A percentile compares a stretch with the other conserved stretches of the same genome.
Evolutionary conservation across 78 protist genomes (phyloP).

Genomic region (Dictyostelium discoideum): DNA sequence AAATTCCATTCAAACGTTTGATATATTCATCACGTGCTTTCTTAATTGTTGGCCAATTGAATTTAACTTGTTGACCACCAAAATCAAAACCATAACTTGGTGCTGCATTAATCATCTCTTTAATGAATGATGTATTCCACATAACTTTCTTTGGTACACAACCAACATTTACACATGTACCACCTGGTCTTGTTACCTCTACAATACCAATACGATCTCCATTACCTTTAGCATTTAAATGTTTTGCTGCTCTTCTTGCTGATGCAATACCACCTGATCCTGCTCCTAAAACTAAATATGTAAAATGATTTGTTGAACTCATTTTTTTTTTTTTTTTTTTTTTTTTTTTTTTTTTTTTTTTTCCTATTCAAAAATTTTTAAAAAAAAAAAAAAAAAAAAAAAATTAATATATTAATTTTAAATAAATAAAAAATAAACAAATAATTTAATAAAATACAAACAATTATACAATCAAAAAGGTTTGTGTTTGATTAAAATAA

Average conservation of each 20-base stretch:
- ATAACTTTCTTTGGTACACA: conserved; percentile 97
- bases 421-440: neutral
- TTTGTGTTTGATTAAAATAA: neutral
- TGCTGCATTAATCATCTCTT: conserved; percentile 72
- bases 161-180: conserved; percentile 97
- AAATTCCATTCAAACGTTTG: conserved; percentile 89
- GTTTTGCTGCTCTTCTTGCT: conserved; percentile 89
- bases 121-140: conserved; percentile 83
- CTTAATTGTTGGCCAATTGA: conserved; percentile 80
- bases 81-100: conserved; percentile 83
- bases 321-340: neutral
- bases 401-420: neutral
- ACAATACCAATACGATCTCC: conserved; percentile 73
- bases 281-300: conserved; percentile 84
- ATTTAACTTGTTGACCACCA: neutral
- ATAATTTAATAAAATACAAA: neutral
- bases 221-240: conserved; percentile 19
- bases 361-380: neutral
- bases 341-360: too few species aligned
- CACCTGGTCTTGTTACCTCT: conserved; percentile 84
- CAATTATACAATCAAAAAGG: neutral
- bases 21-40: conserved; percentile 87
- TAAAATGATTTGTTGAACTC: conserved; percentile 47
- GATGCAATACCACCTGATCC: conserved; percentile 90
- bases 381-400: neutral